A percentile compares a stretch with the other conserved stretches of the same genome.
Evolutionary conservation across 768 basidiomycete genomes (phyloP).

Genomic region (Russula sp.): DNA sequence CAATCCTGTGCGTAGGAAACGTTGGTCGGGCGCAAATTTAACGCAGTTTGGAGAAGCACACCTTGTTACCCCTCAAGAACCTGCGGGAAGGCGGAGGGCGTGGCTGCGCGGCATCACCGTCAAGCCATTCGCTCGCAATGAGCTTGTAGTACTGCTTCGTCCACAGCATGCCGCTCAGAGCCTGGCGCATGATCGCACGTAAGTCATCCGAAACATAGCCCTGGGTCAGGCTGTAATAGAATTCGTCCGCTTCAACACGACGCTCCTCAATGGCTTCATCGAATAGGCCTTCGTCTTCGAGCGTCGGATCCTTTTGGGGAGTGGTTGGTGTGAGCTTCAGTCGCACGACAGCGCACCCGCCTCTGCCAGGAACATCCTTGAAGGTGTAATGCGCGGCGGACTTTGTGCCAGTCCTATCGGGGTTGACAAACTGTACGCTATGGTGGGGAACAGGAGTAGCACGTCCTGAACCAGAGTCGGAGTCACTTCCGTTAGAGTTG

Average conservation of each 20-base stretch:
- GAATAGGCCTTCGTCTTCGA: slow-evolving; percentile 85
- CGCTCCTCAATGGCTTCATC: slow-evolving; percentile 88
- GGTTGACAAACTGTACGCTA: slow-evolving; percentile 66
- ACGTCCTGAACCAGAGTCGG: slow-evolving; percentile 30
- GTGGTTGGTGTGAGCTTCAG: slow-evolving; percentile 82
- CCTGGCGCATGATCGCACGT: slow-evolving; percentile 94
- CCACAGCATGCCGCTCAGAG: slow-evolving; percentile 96
- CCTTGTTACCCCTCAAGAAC: slow-evolving; percentile 67
- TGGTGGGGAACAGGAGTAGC: slow-evolving; percentile 48
- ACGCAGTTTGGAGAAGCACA: slow-evolving; percentile 27
- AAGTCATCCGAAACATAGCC: slow-evolving; percentile 90
- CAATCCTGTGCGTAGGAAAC: slow-evolving; percentile 58
- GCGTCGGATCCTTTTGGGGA: slow-evolving; percentile 66
- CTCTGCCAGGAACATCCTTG: slow-evolving; percentile 76
- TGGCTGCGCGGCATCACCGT: slow-evolving; percentile 93
- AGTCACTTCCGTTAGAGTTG: slow-evolving; percentile 25
- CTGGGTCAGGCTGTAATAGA: slow-evolving; percentile 74
- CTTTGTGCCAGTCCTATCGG: slow-evolving; percentile 84
- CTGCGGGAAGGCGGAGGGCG: slow-evolving; percentile 89
- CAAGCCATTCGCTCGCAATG: slow-evolving; percentile 93
- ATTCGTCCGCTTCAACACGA: slow-evolving; percentile 92
- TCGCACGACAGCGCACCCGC: slow-evolving; percentile 93
- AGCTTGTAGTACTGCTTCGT: slow-evolving; percentile 97
- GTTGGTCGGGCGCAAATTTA: not conserved
- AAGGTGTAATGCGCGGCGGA: slow-evolving; percentile 90